phyloP scores from a whole-genome alignment of 1,284 basidiomycete species.

The Leccinum pseudoinsigne region DNA sequence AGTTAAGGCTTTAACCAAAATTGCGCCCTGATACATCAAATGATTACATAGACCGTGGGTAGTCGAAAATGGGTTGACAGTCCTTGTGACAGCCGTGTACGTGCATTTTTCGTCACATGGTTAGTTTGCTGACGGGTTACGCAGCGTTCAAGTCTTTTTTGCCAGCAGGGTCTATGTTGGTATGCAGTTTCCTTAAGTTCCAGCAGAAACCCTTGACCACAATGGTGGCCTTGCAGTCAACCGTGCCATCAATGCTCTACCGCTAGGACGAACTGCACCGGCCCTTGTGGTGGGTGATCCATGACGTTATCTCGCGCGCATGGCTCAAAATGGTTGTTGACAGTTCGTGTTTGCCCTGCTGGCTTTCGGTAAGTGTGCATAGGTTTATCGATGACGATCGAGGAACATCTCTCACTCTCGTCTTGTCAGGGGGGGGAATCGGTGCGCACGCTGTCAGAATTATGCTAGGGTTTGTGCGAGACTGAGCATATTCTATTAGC shows the following conservation, averaged over 20 bases:
- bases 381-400: neutral
- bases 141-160: slow-evolving; percentile 20
- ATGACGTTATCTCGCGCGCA: neutral
- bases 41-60: slow-evolving; percentile 14
- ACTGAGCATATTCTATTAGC: slow-evolving; percentile 11
- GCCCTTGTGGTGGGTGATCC: slow-evolving; percentile 14
- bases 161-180: slow-evolving; percentile 15
- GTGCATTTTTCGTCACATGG: neutral
- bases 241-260: slow-evolving; percentile 4
- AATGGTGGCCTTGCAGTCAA: slow-evolving; percentile 12
- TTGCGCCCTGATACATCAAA: slow-evolving; percentile 5
- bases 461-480: neutral
- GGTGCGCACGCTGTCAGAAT: slow-evolving; percentile 5
- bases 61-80: slow-evolving; percentile 17
- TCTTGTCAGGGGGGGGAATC: slow-evolving; percentile 6
- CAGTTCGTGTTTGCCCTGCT: slow-evolving; percentile 13
- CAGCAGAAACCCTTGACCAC: neutral
- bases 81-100: slow-evolving; percentile 18
- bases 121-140: slow-evolving; percentile 3
- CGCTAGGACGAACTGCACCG: slow-evolving; percentile 16
- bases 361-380: slow-evolving; percentile 14
- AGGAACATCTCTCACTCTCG: slow-evolving; percentile 3
- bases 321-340: neutral
- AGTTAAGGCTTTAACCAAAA: neutral
- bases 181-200: slow-evolving; percentile 3